Percentiles rank a stretch among this genome's conserved stretches.
phyloP scores from a whole-genome alignment of 2,329 filamentous ascomycete species.

The Fusarium sp. region DNA sequence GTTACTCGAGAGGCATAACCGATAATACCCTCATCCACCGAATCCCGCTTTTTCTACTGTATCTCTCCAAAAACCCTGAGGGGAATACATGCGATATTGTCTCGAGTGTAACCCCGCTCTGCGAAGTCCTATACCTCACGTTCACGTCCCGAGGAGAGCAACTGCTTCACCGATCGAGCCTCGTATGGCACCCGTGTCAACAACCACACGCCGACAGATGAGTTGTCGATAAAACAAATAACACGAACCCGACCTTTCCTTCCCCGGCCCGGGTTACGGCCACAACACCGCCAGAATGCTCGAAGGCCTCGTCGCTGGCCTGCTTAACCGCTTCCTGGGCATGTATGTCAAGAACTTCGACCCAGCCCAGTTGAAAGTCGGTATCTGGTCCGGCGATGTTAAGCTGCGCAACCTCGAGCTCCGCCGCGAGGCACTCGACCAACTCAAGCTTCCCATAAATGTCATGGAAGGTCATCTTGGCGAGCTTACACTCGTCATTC shows the following conservation, averaged over 20 bases:
- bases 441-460: constrained; percentile 95
- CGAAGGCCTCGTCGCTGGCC: constrained; percentile 94
- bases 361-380: constrained; percentile 95
- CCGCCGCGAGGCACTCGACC: constrained; percentile 93
- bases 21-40: constrained; percentile 32
- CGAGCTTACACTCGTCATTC: constrained; percentile 90
- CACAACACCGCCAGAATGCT: constrained; percentile 78
- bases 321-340: constrained; percentile 99
- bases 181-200: constrained; percentile 41
- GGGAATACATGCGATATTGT: not conserved
- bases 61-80: not conserved
- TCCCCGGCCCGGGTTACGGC: constrained; percentile 80
- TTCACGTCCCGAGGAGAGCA: constrained; percentile 10
- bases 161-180: constrained; percentile 28
- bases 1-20: constrained; percentile 18
- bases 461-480: constrained; percentile 96
- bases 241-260: constrained; percentile 33
- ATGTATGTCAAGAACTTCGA: constrained; percentile 99
- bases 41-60: constrained; percentile 11
- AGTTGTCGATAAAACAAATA: constrained; percentile 35
- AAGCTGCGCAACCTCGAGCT: constrained; percentile 94
- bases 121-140: not conserved
- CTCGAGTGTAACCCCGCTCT: constrained; percentile 23
- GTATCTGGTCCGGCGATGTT: constrained; percentile 99
- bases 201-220: constrained; percentile 40